phyloP scores from a whole-genome alignment of 2,329 filamentous ascomycete genomes.

The Plectosphaerella plurivora region DNA sequence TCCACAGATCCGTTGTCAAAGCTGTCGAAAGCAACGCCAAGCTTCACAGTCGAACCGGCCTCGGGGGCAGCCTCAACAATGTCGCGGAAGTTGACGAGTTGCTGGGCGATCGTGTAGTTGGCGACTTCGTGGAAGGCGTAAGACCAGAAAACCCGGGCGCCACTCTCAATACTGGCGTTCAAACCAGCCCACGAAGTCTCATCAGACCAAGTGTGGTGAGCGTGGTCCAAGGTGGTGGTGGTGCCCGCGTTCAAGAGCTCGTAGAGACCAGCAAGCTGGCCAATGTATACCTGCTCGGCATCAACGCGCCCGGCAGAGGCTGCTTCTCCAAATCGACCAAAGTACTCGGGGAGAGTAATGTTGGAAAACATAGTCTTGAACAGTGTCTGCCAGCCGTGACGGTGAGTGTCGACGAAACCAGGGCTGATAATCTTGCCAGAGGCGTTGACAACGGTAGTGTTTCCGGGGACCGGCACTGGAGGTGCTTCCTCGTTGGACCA shows the following conservation, averaged over 20 bases:
- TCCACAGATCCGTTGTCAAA: conserved; percentile 20
- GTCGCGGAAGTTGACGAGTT: conserved; percentile 30
- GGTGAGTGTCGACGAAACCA: conserved; percentile 37
- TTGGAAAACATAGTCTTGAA: conserved; percentile 18
- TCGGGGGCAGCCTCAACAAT: conserved; percentile 22
- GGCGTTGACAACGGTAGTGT: conserved; percentile 30
- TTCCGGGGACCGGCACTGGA: conserved; percentile 17
- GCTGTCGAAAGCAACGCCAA: conserved; percentile 37
- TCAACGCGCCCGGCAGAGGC: conserved; percentile 1
- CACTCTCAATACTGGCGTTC: conserved; percentile 39
- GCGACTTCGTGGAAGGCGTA: conserved; percentile 32
- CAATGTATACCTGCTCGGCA: conserved; percentile 39
- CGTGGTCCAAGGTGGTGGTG: conserved; percentile 47
- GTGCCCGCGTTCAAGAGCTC: conserved; percentile 48
- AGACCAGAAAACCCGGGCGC: conserved; percentile 40
- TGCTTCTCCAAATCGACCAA: conserved; percentile 4
- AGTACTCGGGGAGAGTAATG: conserved; percentile 18
- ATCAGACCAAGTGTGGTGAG: conserved; percentile 39
- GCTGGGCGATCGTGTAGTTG: conserved; percentile 27
- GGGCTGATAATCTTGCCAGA: conserved; percentile 31
- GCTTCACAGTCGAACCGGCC: conserved; percentile 21
- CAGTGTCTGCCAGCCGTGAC: conserved; percentile 39
- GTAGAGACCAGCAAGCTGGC: conserved; percentile 40
- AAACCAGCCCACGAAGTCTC: conserved; percentile 36
- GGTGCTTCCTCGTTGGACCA: conserved; percentile 31